phyloP scores from a whole-genome alignment of 2,329 filamentous ascomycete species.

The Ceratocystis lukuohia region DNA sequence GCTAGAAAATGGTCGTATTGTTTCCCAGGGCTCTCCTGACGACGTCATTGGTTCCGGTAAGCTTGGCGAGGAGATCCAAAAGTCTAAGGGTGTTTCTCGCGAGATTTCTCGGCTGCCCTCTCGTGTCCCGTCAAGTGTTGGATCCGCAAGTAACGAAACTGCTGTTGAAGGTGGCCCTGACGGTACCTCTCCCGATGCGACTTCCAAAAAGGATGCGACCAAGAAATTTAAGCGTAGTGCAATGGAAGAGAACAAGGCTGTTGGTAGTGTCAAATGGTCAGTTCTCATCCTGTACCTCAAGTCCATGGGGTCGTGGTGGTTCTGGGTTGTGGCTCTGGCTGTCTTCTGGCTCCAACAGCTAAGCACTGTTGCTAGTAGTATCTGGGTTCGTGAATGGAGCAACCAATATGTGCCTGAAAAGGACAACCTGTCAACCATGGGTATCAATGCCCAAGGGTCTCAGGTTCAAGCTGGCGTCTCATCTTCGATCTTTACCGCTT shows the following conservation, averaged over 20 bases:
- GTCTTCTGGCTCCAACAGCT: constrained; percentile 76
- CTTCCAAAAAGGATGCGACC: constrained; percentile 35
- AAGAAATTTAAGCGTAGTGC: constrained; percentile 35
- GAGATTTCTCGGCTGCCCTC: constrained; percentile 62
- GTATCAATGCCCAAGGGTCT: neutral
- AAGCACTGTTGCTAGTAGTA: constrained; percentile 71
- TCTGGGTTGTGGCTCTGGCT: constrained; percentile 64
- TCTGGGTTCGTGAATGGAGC: constrained; percentile 93
- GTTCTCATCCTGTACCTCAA: constrained; percentile 75
- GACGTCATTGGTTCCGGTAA: constrained; percentile 77
- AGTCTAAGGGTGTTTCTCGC: constrained; percentile 55
- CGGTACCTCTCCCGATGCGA: constrained; percentile 34
- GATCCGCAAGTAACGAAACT: constrained; percentile 46
- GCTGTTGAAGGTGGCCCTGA: constrained; percentile 35
- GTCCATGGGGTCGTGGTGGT: constrained; percentile 95
- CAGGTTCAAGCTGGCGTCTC: constrained; percentile 13
- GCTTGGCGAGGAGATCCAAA: constrained; percentile 72
- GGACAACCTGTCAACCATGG: constrained; percentile 16
- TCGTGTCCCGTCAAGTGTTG: constrained; percentile 60
- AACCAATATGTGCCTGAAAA: constrained; percentile 60
- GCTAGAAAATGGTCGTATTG: constrained; percentile 73
- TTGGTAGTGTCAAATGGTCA: constrained; percentile 73
- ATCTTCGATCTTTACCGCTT: constrained; percentile 2
- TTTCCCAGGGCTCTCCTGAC: constrained; percentile 59
- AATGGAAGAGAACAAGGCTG: constrained; percentile 64